Base-by-base conservation (phyloP, 2,329 filamentous ascomycete species). In the Penicillium hordei region DNA sequence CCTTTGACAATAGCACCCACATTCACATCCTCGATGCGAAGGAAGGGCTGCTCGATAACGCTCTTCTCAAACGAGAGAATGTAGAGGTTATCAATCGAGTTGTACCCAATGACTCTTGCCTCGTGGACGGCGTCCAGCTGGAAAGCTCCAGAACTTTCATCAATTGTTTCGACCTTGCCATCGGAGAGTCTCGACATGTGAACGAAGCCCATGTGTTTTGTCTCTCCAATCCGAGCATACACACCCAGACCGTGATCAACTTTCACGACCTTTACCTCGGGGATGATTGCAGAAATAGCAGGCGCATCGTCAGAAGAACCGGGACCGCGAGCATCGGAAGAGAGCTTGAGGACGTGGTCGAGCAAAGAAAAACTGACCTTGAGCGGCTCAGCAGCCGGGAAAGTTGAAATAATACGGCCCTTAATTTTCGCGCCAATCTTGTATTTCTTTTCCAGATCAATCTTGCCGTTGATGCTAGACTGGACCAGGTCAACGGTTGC, bases 131-230 rank as follows among this genome's bases (percentile, higher is more conserved):
- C 89, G 40, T 86, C 91, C 21, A 89, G 71, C 73, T 91, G 90
- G 79, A 87, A 97, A 2, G 88, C 83, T 0, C 94, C 94, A 19
- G 86, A 87, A 4, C 86, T 81, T 62, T 91, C 86, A 15, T 90
- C 90, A 5, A 99, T 80, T 1, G 85, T 85, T 62, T 97, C 94
- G 52, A 97, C 84, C 73, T 94, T 96, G 65, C 89, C 88, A 72
- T 99, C 93, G 58, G 93, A 89, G 60, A 99, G 84, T 62, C 90
- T 86, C 1, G 94, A 99, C 63, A 99, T 95, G 74, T 99, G 94
- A 23, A 95, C 92, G 69, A 97, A 99, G 10, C 91, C 91, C n/a
- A 93, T 80, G 27, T 76, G 68, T 31, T 87, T 84, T 40, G 83
- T 79, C 6, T 88, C 76, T 2, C 87, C 87, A 27, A 93, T 76